These are phyloP conservation scores for Arthrobotrys sinensis DNA, from an alignment of 2,329 filamentous ascomycete species.

Conservation along the genomic window DNA sequence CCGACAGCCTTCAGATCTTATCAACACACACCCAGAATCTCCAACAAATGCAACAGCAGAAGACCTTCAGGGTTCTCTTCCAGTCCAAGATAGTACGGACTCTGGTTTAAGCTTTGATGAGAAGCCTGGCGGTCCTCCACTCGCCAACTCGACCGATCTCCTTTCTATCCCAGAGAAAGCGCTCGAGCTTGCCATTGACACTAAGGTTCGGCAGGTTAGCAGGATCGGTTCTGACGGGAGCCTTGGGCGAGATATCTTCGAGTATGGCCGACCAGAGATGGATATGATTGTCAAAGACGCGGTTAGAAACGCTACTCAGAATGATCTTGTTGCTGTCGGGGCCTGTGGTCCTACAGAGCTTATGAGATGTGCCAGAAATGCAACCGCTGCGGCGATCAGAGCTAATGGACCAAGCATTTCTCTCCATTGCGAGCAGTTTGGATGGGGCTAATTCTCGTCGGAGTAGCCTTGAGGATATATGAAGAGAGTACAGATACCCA, in stretches of 20 bases:
- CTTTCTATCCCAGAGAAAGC: conserved; percentile 45
- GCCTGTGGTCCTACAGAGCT: conserved; percentile 71
- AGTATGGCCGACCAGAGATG: conserved; percentile 62
- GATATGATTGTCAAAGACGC: conserved; percentile 59
- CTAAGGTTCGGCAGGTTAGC: conserved; percentile 58
- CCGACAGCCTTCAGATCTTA: conserved; percentile 67
- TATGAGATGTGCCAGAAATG: conserved; percentile 69
- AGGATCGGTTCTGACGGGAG: conserved; percentile 48
- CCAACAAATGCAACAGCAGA: conserved; percentile 54
- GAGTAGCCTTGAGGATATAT: not conserved
- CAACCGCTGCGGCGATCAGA: conserved; percentile 69
- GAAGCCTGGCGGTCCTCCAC: conserved; percentile 35
- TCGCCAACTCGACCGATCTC: conserved; percentile 21
- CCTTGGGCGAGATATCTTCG: conserved; percentile 35
- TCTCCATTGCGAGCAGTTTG: conserved; percentile 72
- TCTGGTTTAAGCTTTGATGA: conserved; percentile 47
- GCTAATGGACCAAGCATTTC: conserved; percentile 71
- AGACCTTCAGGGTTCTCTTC: conserved; percentile 41
- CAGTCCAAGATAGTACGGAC: conserved; percentile 34
- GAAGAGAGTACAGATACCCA: not conserved
- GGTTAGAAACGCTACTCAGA: conserved; percentile 56
- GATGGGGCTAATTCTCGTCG: conserved; percentile 66
- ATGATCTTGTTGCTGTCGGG: conserved; percentile 66
- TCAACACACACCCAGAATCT: conserved; percentile 57
- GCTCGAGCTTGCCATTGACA: conserved; percentile 55